Evolutionary conservation across 2,329 filamentous ascomycete genomes (phyloP).

Genomic region (Clathrospora elynae): DNA sequence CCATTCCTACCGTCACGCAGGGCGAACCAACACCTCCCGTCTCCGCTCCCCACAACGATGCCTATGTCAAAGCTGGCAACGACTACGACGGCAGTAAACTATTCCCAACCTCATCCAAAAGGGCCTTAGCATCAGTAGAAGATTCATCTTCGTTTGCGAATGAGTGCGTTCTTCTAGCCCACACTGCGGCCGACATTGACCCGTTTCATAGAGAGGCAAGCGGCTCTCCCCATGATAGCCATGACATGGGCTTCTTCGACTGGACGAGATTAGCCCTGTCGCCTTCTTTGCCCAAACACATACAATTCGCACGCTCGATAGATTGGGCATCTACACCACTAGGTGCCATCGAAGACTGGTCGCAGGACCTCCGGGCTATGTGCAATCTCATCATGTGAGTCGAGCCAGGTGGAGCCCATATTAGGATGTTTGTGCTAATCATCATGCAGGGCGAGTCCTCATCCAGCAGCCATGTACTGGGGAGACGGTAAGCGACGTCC

Average conservation of each 20-base stretch:
- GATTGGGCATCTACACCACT: slow-evolving; percentile 76
- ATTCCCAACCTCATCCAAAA: slow-evolving; percentile 18
- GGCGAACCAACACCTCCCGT: slow-evolving; percentile 19
- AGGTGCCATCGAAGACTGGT: slow-evolving; percentile 77
- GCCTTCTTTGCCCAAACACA: slow-evolving; percentile 69
- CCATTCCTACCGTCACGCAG: slow-evolving; percentile 20
- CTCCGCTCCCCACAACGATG: slow-evolving; percentile 10
- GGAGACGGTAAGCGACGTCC: too few relatives aligned
- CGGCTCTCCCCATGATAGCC: slow-evolving; percentile 24
- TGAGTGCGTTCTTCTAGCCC: slow-evolving; percentile 50
- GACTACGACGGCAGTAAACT: slow-evolving; percentile 5
- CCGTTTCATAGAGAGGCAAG: slow-evolving; percentile 41
- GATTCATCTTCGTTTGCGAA: slow-evolving; percentile 41
- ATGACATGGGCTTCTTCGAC: slow-evolving; percentile 68
- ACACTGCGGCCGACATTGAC: slow-evolving; percentile 49
- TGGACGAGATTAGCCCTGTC: slow-evolving; percentile 76
- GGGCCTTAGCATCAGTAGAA: slow-evolving; percentile 29
- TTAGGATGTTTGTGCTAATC: slow-evolving; percentile 6
- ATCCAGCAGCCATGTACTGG: slow-evolving; percentile 78
- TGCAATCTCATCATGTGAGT: slow-evolving; percentile 75
- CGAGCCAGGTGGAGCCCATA: background rate
- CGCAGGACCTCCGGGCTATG: slow-evolving; percentile 73
- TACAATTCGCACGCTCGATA: slow-evolving; percentile 71
- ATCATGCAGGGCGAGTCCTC: slow-evolving; percentile 43
- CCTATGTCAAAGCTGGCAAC: slow-evolving; percentile 4